Evolutionary conservation across 257 asterid genomes (phyloP).

Genomic region (Nicotiana tabacum): DNA sequence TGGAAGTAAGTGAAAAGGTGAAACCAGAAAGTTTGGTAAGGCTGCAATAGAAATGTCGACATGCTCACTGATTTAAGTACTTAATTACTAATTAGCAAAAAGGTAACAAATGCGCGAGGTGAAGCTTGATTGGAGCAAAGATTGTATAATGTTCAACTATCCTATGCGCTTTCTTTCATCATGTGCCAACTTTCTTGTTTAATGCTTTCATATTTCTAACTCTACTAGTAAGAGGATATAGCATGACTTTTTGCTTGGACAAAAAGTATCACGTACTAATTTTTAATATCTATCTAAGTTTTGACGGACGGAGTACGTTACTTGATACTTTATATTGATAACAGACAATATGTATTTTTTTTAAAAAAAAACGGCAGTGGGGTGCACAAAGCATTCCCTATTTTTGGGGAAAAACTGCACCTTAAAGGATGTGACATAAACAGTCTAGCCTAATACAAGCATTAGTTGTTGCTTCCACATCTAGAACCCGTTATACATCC

Average conservation of each 20-base stretch:
- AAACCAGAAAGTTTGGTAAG: neutral
- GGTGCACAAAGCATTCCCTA: too few species aligned
- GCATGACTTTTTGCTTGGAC: neutral
- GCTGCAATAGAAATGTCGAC: neutral
- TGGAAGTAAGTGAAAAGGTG: neutral
- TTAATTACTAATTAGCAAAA: neutral
- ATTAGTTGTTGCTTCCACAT: too few species aligned
- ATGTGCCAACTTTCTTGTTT: neutral
- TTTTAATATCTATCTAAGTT: too few species aligned
- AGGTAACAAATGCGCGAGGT: neutral
- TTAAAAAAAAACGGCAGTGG: too few species aligned
- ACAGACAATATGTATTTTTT: too few species aligned
- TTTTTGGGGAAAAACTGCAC: too few species aligned
- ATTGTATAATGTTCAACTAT: neutral
- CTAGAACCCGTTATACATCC: too few species aligned
- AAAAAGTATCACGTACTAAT: too few species aligned
- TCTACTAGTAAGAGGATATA: neutral
- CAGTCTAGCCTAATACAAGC: too few species aligned
- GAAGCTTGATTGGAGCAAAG: neutral
- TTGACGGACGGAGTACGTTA: too few species aligned
- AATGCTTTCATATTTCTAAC: neutral
- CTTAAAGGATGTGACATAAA: too few species aligned
- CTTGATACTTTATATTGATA: too few species aligned
- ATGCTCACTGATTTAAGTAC: neutral
- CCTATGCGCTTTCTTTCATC: neutral